Evolutionary conservation across 805 yeast genomes (phyloP), one percentile per base, ranked within the genome.

Genomic region (Wickerhamiella alocasiicola): DNA sequence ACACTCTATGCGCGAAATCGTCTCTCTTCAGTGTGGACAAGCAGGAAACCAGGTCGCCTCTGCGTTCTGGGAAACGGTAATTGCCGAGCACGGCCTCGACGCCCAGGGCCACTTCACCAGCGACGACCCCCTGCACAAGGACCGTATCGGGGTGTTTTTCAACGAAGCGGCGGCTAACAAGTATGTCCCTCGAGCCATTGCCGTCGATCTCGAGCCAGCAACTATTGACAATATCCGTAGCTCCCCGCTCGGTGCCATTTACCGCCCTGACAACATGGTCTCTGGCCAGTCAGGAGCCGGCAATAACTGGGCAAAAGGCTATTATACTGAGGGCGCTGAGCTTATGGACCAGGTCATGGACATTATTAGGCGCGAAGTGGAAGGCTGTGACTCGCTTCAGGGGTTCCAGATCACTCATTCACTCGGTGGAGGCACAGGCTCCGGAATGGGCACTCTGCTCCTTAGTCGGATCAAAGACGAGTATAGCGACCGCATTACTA

Each of bases 281-380:
- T 81, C 75, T 56, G 95, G 95, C 36, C 93, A 83, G 62, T 74
- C 87, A 21, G 81, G 94, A 20, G 95, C 95, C 1, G 95, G 95
- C 54, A 85, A 85, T 57, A 93, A 82, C 54, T 85, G 95, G 95
- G 95, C 95, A 42, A 85, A 84, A 62, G 95, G 95, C 57, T 91
- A 81, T 65, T 85, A 85, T 68, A 85, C 95, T 28, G 95, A 85
- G 63, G 95, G 95, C 54, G 94, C 95, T 4, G 95, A 85, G 67
- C 70, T 85, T 50, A 87, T 82, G 31, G 95, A 85, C 56, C 73
- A 84, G 18, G 94, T 85, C 16, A 64, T 85, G 70, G 95, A 85
- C 51, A 84, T 81, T 26, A 75, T 85, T 35, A 77, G 95, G 66
- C 78, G 95, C 62, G 95, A 85, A 64, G 94, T 93, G 25, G 95